Evolutionary conservation across 495 filamentous ascomycete species (phyloP).

Genomic region (Recurvomyces mirabilis): DNA sequence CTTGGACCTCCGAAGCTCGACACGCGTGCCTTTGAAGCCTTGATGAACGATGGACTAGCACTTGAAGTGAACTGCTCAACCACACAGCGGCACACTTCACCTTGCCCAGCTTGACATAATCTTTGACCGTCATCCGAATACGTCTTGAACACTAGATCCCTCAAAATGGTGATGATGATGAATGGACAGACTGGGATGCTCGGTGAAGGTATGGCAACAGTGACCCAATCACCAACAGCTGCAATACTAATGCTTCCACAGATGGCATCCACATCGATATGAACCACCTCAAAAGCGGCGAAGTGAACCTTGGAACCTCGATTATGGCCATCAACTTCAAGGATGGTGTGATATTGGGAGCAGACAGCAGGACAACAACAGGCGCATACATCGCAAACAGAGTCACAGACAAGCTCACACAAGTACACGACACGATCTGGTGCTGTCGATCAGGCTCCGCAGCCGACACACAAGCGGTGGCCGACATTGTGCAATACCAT

Average conservation of each 20-base stretch:
- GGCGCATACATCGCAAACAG: conserved; percentile 97
- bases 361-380: conserved; percentile 96
- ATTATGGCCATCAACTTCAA: conserved; percentile 98
- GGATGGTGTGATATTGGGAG: conserved; percentile 91
- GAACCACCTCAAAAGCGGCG: conserved; percentile 84
- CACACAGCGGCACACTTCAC: not conserved
- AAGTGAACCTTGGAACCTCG: conserved; percentile 88
- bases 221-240: not conserved
- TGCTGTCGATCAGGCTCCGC: conserved; percentile 96
- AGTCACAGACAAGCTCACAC: conserved; percentile 97
- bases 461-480: conserved; percentile 94
- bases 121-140: not conserved
- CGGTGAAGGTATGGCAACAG: conserved; percentile 31
- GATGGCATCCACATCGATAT: conserved; percentile 99
- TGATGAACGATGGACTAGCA: not conserved
- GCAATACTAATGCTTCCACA: conserved; percentile 28
- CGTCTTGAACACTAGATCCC: not conserved
- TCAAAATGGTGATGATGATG: conserved; percentile 4
- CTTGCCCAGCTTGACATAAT: not conserved
- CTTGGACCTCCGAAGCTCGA: not conserved
- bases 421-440: conserved; percentile 98
- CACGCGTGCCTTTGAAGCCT: not conserved
- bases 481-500: conserved; percentile 94
- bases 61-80: not conserved
- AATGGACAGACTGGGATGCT: conserved; percentile 31